These are phyloP conservation scores for Umbelopsis ramanniana DNA, from an alignment of 192 early-diverging fungal species.

Conservation along the genomic window DNA sequence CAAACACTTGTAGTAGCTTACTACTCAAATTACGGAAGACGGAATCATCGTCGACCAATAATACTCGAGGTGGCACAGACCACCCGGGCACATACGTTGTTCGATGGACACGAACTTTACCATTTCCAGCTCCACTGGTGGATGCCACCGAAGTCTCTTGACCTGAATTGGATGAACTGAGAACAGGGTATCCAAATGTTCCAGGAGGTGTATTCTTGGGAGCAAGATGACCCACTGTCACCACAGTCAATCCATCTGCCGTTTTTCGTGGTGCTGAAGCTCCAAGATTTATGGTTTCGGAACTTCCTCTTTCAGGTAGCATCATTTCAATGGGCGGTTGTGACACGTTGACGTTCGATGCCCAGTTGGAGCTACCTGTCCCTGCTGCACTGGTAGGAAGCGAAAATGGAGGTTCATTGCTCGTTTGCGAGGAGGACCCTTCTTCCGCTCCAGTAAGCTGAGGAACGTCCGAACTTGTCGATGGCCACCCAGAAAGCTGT, in stretches of 20 bases:
- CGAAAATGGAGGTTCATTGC: background rate
- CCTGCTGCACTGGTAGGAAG: background rate
- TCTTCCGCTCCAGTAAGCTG: background rate
- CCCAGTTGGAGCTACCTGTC: background rate
- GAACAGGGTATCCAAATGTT: slow-evolving; percentile 9
- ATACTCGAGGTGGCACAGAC: slow-evolving; percentile 57
- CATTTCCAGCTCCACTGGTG: slow-evolving; percentile 22
- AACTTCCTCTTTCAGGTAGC: background rate
- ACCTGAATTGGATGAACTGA: slow-evolving; percentile 1
- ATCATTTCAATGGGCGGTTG: slow-evolving; percentile 10
- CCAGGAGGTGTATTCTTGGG: slow-evolving; percentile 23
- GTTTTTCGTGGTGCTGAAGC: slow-evolving; percentile 15
- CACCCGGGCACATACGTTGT: slow-evolving; percentile 29
- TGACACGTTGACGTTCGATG: background rate
- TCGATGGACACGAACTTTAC: slow-evolving; percentile 30
- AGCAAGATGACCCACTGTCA: slow-evolving; percentile 33
- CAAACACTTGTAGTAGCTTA: slow-evolving; percentile 66
- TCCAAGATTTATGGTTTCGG: slow-evolving; percentile 13
- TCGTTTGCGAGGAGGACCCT: background rate
- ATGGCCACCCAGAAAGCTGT: slow-evolving; percentile 36
- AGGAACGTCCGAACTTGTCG: background rate
- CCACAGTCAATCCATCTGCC: slow-evolving; percentile 17
- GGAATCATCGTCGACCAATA: slow-evolving; percentile 75
- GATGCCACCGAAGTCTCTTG: slow-evolving; percentile 6
- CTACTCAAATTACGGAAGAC: slow-evolving; percentile 55